Evolutionary conservation across 2,329 filamentous ascomycete genomes (phyloP), one percentile per base, ranked within the genome.

Genomic region (Claviceps sp.): DNA sequence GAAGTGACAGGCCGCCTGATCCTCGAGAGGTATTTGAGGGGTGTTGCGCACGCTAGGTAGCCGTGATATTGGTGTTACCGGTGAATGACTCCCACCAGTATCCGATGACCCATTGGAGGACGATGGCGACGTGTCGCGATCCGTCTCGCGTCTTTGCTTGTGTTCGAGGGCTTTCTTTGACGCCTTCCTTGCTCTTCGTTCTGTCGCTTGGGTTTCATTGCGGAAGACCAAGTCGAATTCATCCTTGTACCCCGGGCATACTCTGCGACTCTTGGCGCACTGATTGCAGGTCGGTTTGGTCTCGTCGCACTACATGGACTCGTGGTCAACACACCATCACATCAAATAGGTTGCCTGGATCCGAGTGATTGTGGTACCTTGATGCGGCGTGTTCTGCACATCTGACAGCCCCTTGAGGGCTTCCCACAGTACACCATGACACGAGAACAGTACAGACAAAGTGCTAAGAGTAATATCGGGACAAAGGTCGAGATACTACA

Each of bases 181-280:
- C 43, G 75, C 73, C 60, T 76, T 80, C 52, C 75, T 74, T 16
- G 78, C 81, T 60, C 81, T 75, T 55, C 77, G 73, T 60, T 82
- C 81, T 37, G 82, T 84, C 1, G 82, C 81, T 57, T 79, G 77
- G 30, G 83, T 86, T 67, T 86, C 83, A 63, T 86, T 84, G 52
- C 84, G 79, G 59, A 86, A 85, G 51, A 87, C 77, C 24, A 86
- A 68, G 59, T 87, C 84, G 58, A 86, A 85, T 57, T 85, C 82
- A 61, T 85, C 80, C 62, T 80, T 81, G 65, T 85, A 85, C 46
- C 82, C 82, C 3, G 81, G 81, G 60, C 82, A 85, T 57, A 76
- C 71, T 41, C 80, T 75, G 53, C 78, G 72, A 40, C 80, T 82
- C 60, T 83, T 84, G 56, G 73, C 69, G 60, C 81, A 85, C 61